Evolutionary conservation across 495 filamentous ascomycete species (phyloP).

Genomic region (Aspergillus coremiiformis): DNA sequence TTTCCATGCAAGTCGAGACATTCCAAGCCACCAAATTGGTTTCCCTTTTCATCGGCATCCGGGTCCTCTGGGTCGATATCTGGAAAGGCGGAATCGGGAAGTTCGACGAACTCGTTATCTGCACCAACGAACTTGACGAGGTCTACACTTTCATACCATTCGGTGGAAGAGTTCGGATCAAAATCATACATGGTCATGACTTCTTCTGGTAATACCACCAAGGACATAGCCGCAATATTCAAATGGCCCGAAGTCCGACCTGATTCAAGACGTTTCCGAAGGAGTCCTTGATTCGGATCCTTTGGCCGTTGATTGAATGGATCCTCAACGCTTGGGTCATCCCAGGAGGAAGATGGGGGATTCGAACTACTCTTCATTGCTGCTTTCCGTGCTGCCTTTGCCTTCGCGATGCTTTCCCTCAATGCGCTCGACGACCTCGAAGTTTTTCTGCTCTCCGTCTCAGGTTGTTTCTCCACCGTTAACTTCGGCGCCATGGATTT

Average conservation of each 20-base stretch:
- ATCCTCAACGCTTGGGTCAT: slow-evolving; percentile 47
- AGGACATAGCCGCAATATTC: slow-evolving; percentile 80
- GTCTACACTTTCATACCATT: slow-evolving; percentile 93
- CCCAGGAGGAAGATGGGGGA: slow-evolving; percentile 23
- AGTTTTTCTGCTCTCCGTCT: slow-evolving; percentile 32
- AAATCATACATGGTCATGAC: slow-evolving; percentile 85
- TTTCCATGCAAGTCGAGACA: slow-evolving; percentile 84
- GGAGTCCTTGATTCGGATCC: slow-evolving; percentile 52
- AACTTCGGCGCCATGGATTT: slow-evolving; percentile 26
- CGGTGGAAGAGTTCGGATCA: slow-evolving; percentile 50
- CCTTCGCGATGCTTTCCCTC: slow-evolving; percentile 87
- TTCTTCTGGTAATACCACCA: slow-evolving; percentile 73
- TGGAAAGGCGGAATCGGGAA: slow-evolving; percentile 70
- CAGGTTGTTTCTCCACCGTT: slow-evolving; percentile 25
- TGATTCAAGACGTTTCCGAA: slow-evolving; percentile 66
- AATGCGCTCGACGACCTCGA: slow-evolving; percentile 73
- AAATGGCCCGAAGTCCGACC: slow-evolving; percentile 76
- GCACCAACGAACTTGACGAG: slow-evolving; percentile 82
- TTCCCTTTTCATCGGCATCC: slow-evolving; percentile 57
- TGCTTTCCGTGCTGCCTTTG: slow-evolving; percentile 74
- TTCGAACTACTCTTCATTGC: slow-evolving; percentile 32
- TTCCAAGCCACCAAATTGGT: slow-evolving; percentile 79
- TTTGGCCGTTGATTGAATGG: slow-evolving; percentile 62
- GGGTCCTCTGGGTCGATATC: slow-evolving; percentile 54
- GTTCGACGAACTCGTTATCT: slow-evolving; percentile 77